phyloP scores from a whole-genome alignment of 2,329 filamentous ascomycete species.

The Xylogone sp. region DNA sequence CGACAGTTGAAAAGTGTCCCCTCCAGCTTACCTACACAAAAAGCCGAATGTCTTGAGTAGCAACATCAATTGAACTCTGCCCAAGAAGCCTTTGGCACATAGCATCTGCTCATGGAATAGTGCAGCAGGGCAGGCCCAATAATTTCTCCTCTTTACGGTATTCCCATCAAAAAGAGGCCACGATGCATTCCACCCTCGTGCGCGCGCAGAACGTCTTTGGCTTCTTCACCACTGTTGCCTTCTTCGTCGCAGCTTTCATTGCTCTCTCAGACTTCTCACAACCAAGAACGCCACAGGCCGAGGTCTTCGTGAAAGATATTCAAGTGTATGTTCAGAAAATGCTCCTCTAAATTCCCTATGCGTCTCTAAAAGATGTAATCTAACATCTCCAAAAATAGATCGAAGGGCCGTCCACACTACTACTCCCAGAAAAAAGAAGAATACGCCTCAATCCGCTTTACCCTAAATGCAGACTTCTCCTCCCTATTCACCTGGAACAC shows the following conservation, averaged over 20 bases:
- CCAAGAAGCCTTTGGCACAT: neutral
- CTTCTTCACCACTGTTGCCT: constrained; percentile 94
- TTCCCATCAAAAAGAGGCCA: constrained; percentile 1
- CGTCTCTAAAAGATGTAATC: constrained; percentile 1
- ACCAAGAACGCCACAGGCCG: constrained; percentile 64
- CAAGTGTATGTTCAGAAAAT: constrained; percentile 65
- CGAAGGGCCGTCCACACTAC: constrained; percentile 92
- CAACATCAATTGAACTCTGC: neutral
- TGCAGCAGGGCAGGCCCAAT: neutral
- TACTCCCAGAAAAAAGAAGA: constrained; percentile 91
- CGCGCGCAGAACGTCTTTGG: constrained; percentile 91
- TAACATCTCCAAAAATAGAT: constrained; percentile 42
- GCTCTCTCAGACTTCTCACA: constrained; percentile 73
- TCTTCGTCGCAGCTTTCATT: constrained; percentile 74
- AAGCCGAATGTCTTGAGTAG: neutral
- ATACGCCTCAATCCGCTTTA: constrained; percentile 92
- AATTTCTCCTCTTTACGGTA: neutral
- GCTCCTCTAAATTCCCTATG: neutral
- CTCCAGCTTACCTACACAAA: neutral
- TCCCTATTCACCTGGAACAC: constrained; percentile 99
- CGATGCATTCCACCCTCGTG: constrained; percentile 83
- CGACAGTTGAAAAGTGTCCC: neutral
- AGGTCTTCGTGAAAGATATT: constrained; percentile 67
- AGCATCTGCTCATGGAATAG: neutral
- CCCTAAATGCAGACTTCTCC: constrained; percentile 84